A percentile compares a stretch with the other conserved stretches of the same genome.
These are phyloP conservation scores for Trichomonas vaginalis DNA, from an alignment of 208 protist genomes.

Conservation along the genomic window DNA sequence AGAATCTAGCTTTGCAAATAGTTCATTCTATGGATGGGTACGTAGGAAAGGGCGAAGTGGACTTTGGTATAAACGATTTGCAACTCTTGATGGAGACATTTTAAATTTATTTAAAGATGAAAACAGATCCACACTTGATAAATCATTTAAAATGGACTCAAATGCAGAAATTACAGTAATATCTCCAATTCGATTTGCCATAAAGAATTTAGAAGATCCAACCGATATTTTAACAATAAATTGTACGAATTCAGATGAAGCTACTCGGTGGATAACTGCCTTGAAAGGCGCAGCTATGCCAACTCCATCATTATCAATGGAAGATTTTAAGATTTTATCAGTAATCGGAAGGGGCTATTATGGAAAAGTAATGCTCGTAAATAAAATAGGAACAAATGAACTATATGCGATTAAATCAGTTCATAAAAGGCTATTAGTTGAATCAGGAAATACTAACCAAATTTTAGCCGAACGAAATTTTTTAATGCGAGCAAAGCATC, in stretches of 20 bases:
- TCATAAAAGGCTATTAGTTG: not conserved
- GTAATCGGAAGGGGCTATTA: not conserved
- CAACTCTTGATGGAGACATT: not conserved
- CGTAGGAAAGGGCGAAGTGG: not conserved
- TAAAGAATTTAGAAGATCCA: not conserved
- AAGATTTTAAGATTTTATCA: not conserved
- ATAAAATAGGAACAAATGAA: not conserved
- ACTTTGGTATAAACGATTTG: not conserved
- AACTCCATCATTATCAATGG: not conserved
- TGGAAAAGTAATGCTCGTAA: constrained; percentile 14
- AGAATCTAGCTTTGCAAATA: not conserved
- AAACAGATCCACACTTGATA: not conserved
- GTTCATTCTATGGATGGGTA: not conserved
- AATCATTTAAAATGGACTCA: not conserved
- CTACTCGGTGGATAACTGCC: not conserved
- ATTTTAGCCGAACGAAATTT: not conserved
- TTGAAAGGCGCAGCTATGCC: not conserved
- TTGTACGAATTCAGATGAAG: not conserved
- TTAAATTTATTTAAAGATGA: not conserved
- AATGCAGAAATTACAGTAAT: not conserved
- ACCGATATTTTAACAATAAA: not conserved
- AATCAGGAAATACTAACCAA: not conserved
- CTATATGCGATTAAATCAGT: not conserved
- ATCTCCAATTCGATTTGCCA: not conserved
- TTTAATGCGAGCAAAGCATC: not conserved